Base-by-base conservation (phyloP, 306 rosid genomes). In the Malus sieversii region DNA sequence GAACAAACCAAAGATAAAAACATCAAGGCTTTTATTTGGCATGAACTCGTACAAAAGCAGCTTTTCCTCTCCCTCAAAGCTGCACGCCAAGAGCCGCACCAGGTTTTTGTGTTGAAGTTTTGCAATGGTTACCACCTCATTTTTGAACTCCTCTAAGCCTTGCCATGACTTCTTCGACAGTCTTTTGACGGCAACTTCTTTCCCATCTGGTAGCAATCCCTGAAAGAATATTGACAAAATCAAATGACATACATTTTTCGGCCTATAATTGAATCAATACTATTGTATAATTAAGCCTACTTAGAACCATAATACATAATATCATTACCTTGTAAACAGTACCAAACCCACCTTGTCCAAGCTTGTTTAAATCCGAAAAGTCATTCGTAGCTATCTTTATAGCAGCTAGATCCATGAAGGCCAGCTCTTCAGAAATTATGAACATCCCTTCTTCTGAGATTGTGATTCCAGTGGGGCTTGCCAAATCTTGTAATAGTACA, bases 301-400 rank as follows among this genome's bases (percentile, higher is more conserved):
- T 23, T 46, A 70, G 25, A 60, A 25, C 1, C 20, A 57, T 22
- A 51, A 53, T 12, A 61, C 46, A 22, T n/a, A 55, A 8, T 52
- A 6, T 16, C 18, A 59, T 75, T 71, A 87, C 70, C 88, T 85
- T 76, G 82, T 85, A 82, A 58, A 90, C 89, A 15, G 81, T 57
- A 19, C 95, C 95, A 79, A 89, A 89, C 42, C 94, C 94, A 38
- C 94, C 94, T 80, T 84, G 78, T 57, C 91, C 90, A 66, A 90
- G 78, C 88, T 85, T 87, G 10, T 77, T 84, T 6, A 29, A 53
- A 25, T 80, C 97, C 53, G 88, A 79, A 63, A 89, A 89, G 82
- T 85, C 45, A n/a, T 74, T 77, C 0, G 82, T 57, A 27, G 81
- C 68, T 4, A 66, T 66, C 55, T n/a, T 52, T 13, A 75, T 58